Percentiles rank a stretch among this genome's conserved stretches.
Evolutionary conservation across 129 eudicot genomes (phyloP).

Genomic region (Pittosporum tobira): DNA sequence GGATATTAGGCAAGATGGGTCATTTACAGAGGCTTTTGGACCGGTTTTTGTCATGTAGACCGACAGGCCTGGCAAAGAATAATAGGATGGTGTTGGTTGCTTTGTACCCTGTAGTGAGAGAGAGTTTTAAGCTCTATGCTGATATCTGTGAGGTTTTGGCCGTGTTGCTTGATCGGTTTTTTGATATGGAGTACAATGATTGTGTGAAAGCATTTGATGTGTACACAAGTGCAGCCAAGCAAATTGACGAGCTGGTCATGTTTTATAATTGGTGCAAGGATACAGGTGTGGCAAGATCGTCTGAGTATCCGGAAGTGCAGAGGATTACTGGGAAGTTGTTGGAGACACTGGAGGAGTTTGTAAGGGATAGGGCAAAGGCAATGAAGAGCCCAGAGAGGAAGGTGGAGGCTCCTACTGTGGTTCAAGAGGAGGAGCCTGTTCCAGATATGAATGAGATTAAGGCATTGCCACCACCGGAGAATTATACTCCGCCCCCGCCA

Average conservation of each 20-base stretch:
- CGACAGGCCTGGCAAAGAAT: conserved; percentile 66
- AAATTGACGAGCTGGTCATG: conserved; percentile 60
- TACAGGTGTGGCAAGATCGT: conserved; percentile 65
- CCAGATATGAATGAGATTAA: conserved; percentile 71
- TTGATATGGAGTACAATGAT: conserved; percentile 74
- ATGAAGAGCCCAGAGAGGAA: conserved; percentile 63
- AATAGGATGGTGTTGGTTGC: conserved; percentile 61
- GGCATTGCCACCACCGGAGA: conserved; percentile 68
- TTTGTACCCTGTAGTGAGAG: conserved; percentile 52
- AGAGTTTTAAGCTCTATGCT: conserved; percentile 65
- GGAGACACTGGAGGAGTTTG: conserved; percentile 71
- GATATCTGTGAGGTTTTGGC: conserved; percentile 73
- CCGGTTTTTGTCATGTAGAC: conserved; percentile 58
- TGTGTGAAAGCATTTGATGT: conserved; percentile 73
- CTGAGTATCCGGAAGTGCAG: conserved; percentile 70
- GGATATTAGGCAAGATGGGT: conserved; percentile 70
- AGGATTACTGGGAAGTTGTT: conserved; percentile 53
- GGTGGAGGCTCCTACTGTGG: conserved; percentile 29
- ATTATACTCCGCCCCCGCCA: conserved; percentile 39
- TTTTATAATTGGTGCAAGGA: conserved; percentile 84
- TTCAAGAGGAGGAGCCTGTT: conserved; percentile 42
- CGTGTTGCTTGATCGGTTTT: conserved; percentile 53
- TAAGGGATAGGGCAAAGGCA: conserved; percentile 63
- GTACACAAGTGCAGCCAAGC: conserved; percentile 54
- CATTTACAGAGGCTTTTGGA: conserved; percentile 74